Conservation (phyloP, 1,284 basidiomycete genomes). For the Rhodotorula sp. region DNA sequence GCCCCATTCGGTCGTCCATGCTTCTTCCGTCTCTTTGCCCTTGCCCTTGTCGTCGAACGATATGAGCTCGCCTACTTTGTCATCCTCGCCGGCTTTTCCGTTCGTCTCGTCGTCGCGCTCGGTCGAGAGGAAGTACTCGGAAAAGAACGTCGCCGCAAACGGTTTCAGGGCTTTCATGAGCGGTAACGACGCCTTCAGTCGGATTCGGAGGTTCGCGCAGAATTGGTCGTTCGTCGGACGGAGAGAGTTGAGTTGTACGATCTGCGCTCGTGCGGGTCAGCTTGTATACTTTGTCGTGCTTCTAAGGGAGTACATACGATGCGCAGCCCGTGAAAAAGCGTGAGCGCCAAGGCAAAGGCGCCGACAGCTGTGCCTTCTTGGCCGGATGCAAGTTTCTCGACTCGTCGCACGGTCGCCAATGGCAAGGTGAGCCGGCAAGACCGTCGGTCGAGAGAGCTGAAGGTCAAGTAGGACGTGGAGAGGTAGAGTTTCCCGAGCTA, state of each 20-base stretch:
- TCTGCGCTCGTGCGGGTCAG: constrained; percentile 55
- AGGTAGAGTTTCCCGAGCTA: constrained; percentile 89
- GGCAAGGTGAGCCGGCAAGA: constrained; percentile 90
- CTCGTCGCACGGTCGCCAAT: constrained; percentile 85
- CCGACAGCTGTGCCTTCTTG: constrained; percentile 61
- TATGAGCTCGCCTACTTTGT: constrained; percentile 49
- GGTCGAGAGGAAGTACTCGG: constrained; percentile 71
- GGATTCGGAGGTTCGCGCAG: constrained; percentile 81
- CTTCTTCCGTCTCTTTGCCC: constrained; percentile 27
- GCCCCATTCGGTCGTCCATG: constrained; percentile 41
- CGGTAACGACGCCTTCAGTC: constrained; percentile 73
- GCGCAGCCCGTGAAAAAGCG: constrained; percentile 57
- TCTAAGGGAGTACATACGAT: constrained; percentile 14
- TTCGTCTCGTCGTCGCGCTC: constrained; percentile 51
- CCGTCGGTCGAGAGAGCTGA: constrained; percentile 85
- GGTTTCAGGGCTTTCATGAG: constrained; percentile 82
- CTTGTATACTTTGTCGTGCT: not conserved
- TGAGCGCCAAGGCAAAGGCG: constrained; percentile 88
- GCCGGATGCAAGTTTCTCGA: constrained; percentile 63
- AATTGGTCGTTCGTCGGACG: constrained; percentile 92
- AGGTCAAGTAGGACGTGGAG: constrained; percentile 85
- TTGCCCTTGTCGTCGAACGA: constrained; percentile 35
- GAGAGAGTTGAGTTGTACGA: constrained; percentile 93
- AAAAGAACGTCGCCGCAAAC: constrained; percentile 91
- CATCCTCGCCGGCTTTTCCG: constrained; percentile 49